Base-by-base conservation (phyloP, 2,329 filamentous ascomycete genomes). In the Aotearoamyces nothofagi region DNA sequence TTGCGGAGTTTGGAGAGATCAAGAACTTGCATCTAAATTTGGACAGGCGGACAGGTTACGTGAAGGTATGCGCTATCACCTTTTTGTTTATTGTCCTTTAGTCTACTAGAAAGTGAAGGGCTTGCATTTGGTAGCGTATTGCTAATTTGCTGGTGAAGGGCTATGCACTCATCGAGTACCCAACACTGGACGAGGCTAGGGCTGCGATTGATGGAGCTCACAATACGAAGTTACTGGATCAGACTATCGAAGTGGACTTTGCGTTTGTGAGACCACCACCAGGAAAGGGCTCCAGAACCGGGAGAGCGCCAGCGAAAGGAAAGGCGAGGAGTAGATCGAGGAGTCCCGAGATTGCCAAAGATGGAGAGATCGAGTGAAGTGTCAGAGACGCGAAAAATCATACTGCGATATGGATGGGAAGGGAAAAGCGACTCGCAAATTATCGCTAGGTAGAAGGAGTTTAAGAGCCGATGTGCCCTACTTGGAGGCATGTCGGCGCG, bases 11-110 rank as follows among this genome's bases (percentile, higher is more conserved):
- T 47, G 82, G 82, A 43, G 78, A 87, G 55, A 82, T 90, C 46
- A 84, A 84, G 64, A 90, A 90, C 48, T 51, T 87, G 48, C 81
- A 90, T 47, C 55, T 90, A 49, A 90, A 90, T 49, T 58, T 90
- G 37, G 81, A 90, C 50, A 64, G 81, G 30, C 63, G 82, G 45
- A 87, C 78, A 36, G 81, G 81, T 49, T 90, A 87, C 47, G 81
- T 87, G 43, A 90, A 90, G 76, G 81, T 80, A 46, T 13, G 52
- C 44, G 30, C 17, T 34, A 16, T 24, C 12, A n/a, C 13, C 12
- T n/a, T n/a, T n/a, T n/a, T n/a, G n/a, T n/a, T n/a, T n/a, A n/a
- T n/a, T n/a, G n/a, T n/a, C n/a, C n/a, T n/a, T n/a, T n/a, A n/a
- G n/a, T n/a, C n/a, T n/a, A n/a, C n/a, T n/a, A n/a, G n/a, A n/a